phyloP scores from a whole-genome alignment of 2,329 filamentous ascomycete species.

The Sclerotinia borealis region DNA sequence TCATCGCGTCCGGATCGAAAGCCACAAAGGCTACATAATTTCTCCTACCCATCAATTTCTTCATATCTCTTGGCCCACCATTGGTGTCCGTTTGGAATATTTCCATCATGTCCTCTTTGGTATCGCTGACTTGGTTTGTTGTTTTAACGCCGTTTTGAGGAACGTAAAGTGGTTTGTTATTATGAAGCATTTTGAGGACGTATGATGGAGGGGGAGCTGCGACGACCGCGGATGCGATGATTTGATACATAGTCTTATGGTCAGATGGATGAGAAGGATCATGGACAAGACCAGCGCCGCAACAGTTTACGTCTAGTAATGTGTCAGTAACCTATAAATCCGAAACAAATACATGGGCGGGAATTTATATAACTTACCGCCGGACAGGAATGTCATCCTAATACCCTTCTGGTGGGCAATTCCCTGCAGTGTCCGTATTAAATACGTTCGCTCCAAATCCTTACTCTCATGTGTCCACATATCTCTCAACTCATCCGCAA shows the following conservation, averaged over 20 bases:
- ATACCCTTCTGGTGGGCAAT: conserved; percentile 93
- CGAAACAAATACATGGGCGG: background rate
- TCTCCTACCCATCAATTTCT: conserved; percentile 85
- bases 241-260: conserved; percentile 99
- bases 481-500: conserved; percentile 89
- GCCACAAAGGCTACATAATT: conserved; percentile 94
- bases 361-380: conserved; percentile 58
- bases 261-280: conserved; percentile 86
- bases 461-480: conserved; percentile 98
- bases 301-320: conserved; percentile 68
- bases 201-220: conserved; percentile 81
- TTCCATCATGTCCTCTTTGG: conserved; percentile 99
- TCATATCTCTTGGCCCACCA: conserved; percentile 74
- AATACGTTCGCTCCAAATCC: conserved; percentile 92
- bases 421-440: conserved; percentile 91
- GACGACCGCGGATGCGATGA: conserved; percentile 89
- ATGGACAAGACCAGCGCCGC: conserved; percentile 88
- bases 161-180: conserved; percentile 85
- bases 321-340: conserved; percentile 16
- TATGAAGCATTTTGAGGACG: conserved; percentile 91
- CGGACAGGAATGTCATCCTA: conserved; percentile 94
- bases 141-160: conserved; percentile 81
- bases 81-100: conserved; percentile 94
- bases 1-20: conserved; percentile 72
- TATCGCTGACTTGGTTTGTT: conserved; percentile 72